A percentile compares a stretch with the other conserved stretches of the same genome.
phyloP scores from a whole-genome alignment of 352 stramenopile genomes.

The Pseudoperonospora humuli region DNA sequence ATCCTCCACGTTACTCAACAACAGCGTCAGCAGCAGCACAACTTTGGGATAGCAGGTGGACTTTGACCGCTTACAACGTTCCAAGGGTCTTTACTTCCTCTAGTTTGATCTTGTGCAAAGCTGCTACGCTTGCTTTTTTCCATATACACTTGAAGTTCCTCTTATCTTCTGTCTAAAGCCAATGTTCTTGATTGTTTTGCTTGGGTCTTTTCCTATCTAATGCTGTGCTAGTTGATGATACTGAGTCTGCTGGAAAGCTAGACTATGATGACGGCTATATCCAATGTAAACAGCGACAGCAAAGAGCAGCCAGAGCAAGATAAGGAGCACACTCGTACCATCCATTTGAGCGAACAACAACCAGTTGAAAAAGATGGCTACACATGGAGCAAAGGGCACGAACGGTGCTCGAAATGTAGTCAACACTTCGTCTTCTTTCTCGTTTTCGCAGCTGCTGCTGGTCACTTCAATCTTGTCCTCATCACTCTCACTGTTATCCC shows the following conservation, averaged over 20 bases:
- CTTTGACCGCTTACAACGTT: conserved; percentile 4
- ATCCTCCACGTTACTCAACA: conserved; percentile 57
- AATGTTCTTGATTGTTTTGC: background rate
- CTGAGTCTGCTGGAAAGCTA: conserved; percentile 56
- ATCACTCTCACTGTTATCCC: conserved; percentile 11
- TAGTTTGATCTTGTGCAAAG: too few species aligned
- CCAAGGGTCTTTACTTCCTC: background rate
- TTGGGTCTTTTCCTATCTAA: conserved; percentile 3
- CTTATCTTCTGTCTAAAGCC: background rate
- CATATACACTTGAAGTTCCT: background rate
- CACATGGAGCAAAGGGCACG: conserved; percentile 67
- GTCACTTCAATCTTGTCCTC: conserved; percentile 12
- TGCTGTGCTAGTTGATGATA: conserved; percentile 46
- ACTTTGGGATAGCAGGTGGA: conserved; percentile 14
- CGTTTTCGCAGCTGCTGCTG: conserved; percentile 10
- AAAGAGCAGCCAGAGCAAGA: conserved; percentile 58
- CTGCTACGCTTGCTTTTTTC: too few species aligned
- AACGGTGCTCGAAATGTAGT: conserved; percentile 55
- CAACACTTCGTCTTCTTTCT: conserved; percentile 28
- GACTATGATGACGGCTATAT: conserved; percentile 67
- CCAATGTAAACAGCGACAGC: conserved; percentile 56
- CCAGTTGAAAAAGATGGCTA: conserved; percentile 87
- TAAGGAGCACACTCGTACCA: conserved; percentile 47
- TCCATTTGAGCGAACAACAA: conserved; percentile 83
- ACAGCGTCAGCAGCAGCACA: conserved; percentile 23